A percentile compares a stretch with the other conserved stretches of the same genome.
Conservation (phyloP, 2,329 filamentous ascomycete genomes). For the Xylaria sp. region DNA sequence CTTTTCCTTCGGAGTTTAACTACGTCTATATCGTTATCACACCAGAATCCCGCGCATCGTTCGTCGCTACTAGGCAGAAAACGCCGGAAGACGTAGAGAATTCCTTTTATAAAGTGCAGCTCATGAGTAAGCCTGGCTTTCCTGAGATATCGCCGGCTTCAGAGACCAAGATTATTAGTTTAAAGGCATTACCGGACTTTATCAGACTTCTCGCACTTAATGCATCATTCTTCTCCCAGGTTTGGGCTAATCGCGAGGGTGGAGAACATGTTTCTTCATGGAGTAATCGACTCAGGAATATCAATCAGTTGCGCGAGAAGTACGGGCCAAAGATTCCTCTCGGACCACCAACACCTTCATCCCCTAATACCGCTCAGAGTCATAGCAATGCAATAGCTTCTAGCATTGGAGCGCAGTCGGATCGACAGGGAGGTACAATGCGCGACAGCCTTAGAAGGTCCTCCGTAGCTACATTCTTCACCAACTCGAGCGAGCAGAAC, state of each 20-base stretch:
- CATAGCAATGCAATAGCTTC: conserved; percentile 48
- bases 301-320: conserved; percentile 81
- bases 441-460: conserved; percentile 66
- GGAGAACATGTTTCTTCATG: conserved; percentile 89
- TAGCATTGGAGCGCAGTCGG: conserved; percentile 48
- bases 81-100: conserved; percentile 53
- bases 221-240: conserved; percentile 89
- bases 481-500: conserved; percentile 64
- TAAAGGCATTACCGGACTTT: conserved; percentile 83
- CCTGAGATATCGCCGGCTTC: conserved; percentile 91
- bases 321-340: conserved; percentile 59
- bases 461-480: conserved; percentile 74
- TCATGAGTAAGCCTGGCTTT: conserved; percentile 88
- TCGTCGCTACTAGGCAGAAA: conserved; percentile 66
- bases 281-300: conserved; percentile 86
- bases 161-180: conserved; percentile 87
- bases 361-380: conserved; percentile 49
- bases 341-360: conserved; percentile 44
- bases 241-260: conserved; percentile 83
- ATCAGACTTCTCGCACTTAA: conserved; percentile 91
- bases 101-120: conserved; percentile 86
- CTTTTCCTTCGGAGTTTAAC: conserved; percentile 94
- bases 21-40: conserved; percentile 97
- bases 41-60: conserved; percentile 82
- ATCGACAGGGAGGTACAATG: conserved; percentile 60